Conservation (phyloP, 1,284 basidiomycete species). For the Pyrrhoderma lamaoense region DNA sequence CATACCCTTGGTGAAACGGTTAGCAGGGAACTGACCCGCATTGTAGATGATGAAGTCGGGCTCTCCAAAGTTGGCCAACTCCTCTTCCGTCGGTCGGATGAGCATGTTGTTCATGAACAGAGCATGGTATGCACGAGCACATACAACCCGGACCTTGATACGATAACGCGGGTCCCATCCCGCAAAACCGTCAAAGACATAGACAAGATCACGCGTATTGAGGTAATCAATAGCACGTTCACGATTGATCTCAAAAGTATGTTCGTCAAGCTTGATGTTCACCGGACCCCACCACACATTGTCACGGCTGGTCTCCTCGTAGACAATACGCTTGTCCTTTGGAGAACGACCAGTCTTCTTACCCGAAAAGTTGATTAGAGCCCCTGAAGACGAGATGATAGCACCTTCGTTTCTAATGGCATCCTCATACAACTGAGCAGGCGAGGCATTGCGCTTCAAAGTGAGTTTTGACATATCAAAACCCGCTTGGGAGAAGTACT, state of each 20-base stretch:
- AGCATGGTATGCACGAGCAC: conserved; percentile 97
- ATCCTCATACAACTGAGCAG: conserved; percentile 96
- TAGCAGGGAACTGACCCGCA: conserved; percentile 99
- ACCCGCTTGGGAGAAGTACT: conserved; percentile 98
- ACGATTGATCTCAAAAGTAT: conserved; percentile 99
- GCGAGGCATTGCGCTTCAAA: conserved; percentile 91
- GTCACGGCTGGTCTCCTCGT: conserved; percentile 94
- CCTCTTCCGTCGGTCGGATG: conserved; percentile 93
- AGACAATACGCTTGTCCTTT: conserved; percentile 99
- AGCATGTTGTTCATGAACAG: conserved; percentile 99
- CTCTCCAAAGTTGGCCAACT: conserved; percentile 93
- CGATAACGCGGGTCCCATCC: conserved; percentile 99
- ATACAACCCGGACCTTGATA: conserved; percentile 99
- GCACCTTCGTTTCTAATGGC: conserved; percentile 98
- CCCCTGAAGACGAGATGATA: conserved; percentile 93
- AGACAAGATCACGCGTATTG: conserved; percentile 98
- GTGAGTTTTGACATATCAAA: conserved; percentile 94
- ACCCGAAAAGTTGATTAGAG: conserved; percentile 99
- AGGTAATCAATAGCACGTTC: conserved; percentile 99
- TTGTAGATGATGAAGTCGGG: conserved; percentile 99
- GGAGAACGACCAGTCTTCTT: conserved; percentile 99
- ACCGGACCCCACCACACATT: conserved; percentile 99
- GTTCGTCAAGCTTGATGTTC: conserved; percentile 99
- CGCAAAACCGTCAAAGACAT: conserved; percentile 97
- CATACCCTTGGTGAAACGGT: conserved; percentile 99